phyloP scores from a whole-genome alignment of 169 alveolate species.

The Plasmodium coatneyi region DNA sequence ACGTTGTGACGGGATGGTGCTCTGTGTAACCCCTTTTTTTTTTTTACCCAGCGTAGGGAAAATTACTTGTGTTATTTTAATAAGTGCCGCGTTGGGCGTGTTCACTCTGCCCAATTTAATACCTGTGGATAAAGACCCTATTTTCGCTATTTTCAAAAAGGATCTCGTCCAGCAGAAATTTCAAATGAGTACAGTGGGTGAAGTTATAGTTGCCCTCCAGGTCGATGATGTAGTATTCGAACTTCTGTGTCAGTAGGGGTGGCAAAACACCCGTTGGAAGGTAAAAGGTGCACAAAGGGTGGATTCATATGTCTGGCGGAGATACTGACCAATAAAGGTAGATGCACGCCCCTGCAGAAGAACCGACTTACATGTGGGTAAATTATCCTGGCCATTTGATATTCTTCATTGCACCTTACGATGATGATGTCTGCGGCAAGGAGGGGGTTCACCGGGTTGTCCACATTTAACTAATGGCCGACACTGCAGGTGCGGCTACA shows the following conservation, averaged over 20 bases:
- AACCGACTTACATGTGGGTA: constrained; percentile 51
- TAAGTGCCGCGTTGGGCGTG: no score
- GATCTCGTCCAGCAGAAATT: constrained; percentile 51
- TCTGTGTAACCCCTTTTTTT: neutral
- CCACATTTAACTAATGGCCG: neutral
- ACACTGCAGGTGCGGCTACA: neutral
- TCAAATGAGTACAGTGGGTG: constrained; percentile 55
- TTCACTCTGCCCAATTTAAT: no score
- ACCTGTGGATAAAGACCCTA: constrained; percentile 63
- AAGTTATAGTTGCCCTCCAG: constrained; percentile 12
- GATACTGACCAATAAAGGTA: neutral
- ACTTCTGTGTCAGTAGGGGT: constrained; percentile 8
- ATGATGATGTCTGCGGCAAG: constrained; percentile 29
- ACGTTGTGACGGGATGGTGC: neutral
- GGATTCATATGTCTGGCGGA: neutral
- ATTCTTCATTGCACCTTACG: constrained; percentile 32
- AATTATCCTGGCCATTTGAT: constrained; percentile 27
- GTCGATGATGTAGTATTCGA: constrained; percentile 63
- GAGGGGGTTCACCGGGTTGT: neutral
- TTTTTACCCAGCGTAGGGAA: neutral
- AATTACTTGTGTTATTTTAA: neutral
- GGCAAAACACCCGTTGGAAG: neutral
- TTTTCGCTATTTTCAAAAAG: constrained; percentile 42
- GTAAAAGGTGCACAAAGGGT: neutral
- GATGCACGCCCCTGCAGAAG: neutral